Conservation (phyloP, 1,139 yeast species). For the Taphrina wiesneri region DNA sequence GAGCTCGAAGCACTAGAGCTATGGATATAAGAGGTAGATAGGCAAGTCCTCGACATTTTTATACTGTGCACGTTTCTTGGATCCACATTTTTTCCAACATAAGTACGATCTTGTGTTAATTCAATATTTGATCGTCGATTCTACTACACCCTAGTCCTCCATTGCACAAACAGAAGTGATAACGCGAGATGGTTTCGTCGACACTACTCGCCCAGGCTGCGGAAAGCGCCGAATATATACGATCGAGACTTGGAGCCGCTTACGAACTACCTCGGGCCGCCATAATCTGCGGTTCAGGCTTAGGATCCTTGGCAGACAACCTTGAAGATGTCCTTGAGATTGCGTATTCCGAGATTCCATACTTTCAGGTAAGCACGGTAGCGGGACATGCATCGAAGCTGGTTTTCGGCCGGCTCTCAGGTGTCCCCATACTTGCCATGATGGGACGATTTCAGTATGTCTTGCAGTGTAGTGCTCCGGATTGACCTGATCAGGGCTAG, state of each 20-base stretch:
- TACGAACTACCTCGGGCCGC: conserved; percentile 58
- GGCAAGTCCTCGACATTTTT: no score
- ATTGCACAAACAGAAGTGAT: neutral
- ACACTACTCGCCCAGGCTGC: conserved; percentile 36
- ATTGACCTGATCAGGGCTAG: conserved; percentile 30
- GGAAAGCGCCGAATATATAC: conserved; percentile 42
- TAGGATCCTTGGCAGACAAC: conserved; percentile 76
- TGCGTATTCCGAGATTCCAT: conserved; percentile 71
- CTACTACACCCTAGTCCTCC: neutral
- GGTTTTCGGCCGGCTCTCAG: conserved; percentile 73
- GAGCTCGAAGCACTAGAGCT: no score
- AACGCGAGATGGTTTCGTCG: neutral
- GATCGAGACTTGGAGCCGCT: conserved; percentile 42
- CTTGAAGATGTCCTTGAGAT: conserved; percentile 55
- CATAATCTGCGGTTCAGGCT: conserved; percentile 91
- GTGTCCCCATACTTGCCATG: conserved; percentile 71
- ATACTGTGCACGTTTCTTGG: no score
- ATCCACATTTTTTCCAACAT: no score
- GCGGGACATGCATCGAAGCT: conserved; percentile 87
- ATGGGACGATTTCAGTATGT: conserved; percentile 20
- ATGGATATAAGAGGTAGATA: no score
- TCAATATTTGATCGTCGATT: neutral
- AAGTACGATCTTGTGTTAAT: no score
- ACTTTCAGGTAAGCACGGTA: conserved; percentile 74
- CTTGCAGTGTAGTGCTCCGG: neutral